Evolutionary conservation across 139 green algal species (phyloP).

Genomic region (Astrephomene gubernaculifera): DNA sequence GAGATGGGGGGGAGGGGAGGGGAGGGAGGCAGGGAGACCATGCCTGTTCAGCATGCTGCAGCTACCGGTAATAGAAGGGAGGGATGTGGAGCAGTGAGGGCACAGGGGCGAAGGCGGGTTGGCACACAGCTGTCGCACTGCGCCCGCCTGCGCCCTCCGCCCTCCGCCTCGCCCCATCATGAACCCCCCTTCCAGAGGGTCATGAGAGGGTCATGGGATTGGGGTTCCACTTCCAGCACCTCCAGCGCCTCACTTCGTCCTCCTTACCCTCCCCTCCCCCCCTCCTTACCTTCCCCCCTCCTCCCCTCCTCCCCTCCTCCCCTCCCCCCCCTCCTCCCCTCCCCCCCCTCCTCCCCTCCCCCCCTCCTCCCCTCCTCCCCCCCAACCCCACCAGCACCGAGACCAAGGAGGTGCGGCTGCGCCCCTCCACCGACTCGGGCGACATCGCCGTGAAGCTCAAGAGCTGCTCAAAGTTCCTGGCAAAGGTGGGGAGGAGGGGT

Average conservation of each 20-base stretch:
- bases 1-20: neutral
- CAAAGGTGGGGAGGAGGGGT: constrained; percentile 36
- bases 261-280: no score
- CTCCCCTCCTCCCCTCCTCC: neutral
- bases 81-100: no score
- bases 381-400: constrained; percentile 38
- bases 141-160: no score
- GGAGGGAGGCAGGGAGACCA: neutral
- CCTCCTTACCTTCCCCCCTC: neutral
- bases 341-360: neutral
- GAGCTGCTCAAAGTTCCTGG: constrained; percentile 56
- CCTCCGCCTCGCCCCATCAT: no score
- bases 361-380: neutral
- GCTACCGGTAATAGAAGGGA: no score
- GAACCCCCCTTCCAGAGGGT: no score
- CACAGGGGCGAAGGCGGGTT: no score
- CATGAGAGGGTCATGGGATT: no score
- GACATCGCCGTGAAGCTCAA: constrained; percentile 57
- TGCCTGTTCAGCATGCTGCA: neutral
- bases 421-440: constrained; percentile 51
- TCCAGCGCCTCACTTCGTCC: no score
- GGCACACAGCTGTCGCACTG: no score
- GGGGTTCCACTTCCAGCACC: no score
- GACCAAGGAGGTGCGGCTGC: constrained; percentile 61
- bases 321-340: neutral